Base-by-base conservation (phyloP, 495 filamentous ascomycete genomes). In the Neurospora pannonica region DNA sequence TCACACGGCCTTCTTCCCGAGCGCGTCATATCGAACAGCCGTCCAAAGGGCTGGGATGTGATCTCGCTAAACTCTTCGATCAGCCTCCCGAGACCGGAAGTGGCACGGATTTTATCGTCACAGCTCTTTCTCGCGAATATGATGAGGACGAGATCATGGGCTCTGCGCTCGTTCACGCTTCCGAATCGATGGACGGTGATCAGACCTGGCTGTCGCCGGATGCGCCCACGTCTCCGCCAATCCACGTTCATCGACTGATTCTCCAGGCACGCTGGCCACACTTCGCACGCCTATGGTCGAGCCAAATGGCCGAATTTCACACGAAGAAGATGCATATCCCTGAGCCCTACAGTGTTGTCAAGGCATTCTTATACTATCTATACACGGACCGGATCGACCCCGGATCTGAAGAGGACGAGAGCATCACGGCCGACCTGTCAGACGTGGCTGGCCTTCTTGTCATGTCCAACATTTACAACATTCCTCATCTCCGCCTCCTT, bases 291-390 rank as follows among this genome's bases (percentile, higher is more conserved):
- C 82, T 99, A 5, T 98, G 96, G 82, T 88, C 93, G 24, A 89
- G 95, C 11, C 94, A 97, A 76, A 98, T 99, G 96, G 90, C 92
- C 11, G 96, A 99, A 80, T 98, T 96, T 78, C 96, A 98, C 81
- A 94, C 93, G 15, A 94, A 95, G 77, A 93, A 92, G 80, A 95
- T 99, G 92, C 96, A 98, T 82, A 97, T 99, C 54, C 95, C 97
- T 0, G 97, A 98, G 79, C 94, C 94, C 2, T 98, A 98, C 81
- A 91, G 91, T 5, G 94, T 97, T 5, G 97, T 99, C 72, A 94
- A 93, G 74, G 93, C 94, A 2, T 99, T 99, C 79, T 85, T 98
- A 34, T 96, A 94, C 85, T 99, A 97, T 79, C 88, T 99, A 19
- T 99, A 99, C 83, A 97, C 95, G 4, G 96, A 98, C 82, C 93